Evolutionary conservation across 306 rosid species (phyloP).

Genomic region (Hippophae rhamnoides): DNA sequence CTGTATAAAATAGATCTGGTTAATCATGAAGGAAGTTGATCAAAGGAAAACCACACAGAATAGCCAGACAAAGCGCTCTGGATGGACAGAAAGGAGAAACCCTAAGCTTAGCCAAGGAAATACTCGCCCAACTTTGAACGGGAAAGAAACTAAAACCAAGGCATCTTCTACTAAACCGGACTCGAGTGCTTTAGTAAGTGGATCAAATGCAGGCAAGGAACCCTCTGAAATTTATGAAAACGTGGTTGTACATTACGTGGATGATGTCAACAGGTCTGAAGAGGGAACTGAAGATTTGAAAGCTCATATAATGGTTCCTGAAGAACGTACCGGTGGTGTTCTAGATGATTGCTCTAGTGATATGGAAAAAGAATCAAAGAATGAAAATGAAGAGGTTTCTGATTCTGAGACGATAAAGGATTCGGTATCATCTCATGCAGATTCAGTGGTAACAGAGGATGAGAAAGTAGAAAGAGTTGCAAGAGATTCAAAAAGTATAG

Average conservation of each 20-base stretch:
- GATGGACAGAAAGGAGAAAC: slow-evolving; percentile 48
- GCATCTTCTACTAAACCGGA: slow-evolving; percentile 28
- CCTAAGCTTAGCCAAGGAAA: slow-evolving; percentile 37
- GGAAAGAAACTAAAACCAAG: slow-evolving; percentile 42
- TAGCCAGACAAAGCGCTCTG: slow-evolving; percentile 45
- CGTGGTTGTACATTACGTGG: slow-evolving; percentile 46
- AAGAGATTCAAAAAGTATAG: slow-evolving; percentile 32
- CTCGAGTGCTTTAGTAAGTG: slow-evolving; percentile 30
- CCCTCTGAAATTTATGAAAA: slow-evolving; percentile 49
- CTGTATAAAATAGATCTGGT: slow-evolving; percentile 23
- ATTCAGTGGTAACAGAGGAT: slow-evolving; percentile 43
- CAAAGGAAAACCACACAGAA: slow-evolving; percentile 46
- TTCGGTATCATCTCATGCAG: slow-evolving; percentile 65
- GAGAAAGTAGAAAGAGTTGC: slow-evolving; percentile 49
- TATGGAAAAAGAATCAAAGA: slow-evolving; percentile 49
- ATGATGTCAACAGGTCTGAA: slow-evolving; percentile 61
- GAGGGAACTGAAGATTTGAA: slow-evolving; percentile 34
- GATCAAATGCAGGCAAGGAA: slow-evolving; percentile 42
- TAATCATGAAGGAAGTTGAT: slow-evolving; percentile 63
- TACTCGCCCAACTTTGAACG: slow-evolving; percentile 36
- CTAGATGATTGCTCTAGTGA: slow-evolving; percentile 41
- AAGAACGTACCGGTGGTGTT: slow-evolving; percentile 39
- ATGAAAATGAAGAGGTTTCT: slow-evolving; percentile 56
- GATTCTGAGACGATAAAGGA: slow-evolving; percentile 63
- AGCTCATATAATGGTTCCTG: slow-evolving; percentile 31